phyloP scores from a whole-genome alignment of 2,329 filamentous ascomycete species.

The Chrysoporthe puriensis region DNA sequence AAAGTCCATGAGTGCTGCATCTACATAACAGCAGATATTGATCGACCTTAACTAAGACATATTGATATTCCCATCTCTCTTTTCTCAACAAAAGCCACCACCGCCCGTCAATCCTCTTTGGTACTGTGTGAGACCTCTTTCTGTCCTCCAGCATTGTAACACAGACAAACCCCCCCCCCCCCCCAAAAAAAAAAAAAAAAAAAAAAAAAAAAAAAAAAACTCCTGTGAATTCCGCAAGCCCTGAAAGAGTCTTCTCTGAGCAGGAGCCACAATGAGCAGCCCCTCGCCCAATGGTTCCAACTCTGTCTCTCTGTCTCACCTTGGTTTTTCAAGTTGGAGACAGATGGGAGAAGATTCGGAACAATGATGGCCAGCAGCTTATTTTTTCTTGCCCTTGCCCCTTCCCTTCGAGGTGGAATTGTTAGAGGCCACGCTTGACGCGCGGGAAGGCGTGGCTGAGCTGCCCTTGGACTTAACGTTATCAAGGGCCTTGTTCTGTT shows the following conservation, averaged over 20 bases:
- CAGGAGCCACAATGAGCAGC: not conserved
- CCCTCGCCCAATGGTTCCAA: not conserved
- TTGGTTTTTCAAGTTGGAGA: not conserved
- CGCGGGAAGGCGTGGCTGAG: slow-evolving; percentile 78
- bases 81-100: slow-evolving; percentile 5
- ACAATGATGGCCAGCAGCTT: slow-evolving; percentile 17
- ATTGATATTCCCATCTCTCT: slow-evolving; percentile 5
- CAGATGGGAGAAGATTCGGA: not conserved
- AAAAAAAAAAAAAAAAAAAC: not conserved
- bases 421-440: slow-evolving; percentile 84
- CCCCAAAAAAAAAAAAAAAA: too few relatives aligned
- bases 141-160: not conserved
- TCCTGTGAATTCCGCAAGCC: slow-evolving; percentile 19
- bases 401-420: slow-evolving; percentile 56
- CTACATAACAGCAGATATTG: slow-evolving; percentile 12
- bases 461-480: slow-evolving; percentile 82
- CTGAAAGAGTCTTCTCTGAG: slow-evolving; percentile 11
- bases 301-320: not conserved
- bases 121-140: not conserved
- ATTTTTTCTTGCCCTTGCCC: slow-evolving; percentile 59
- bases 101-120: not conserved
- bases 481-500: slow-evolving; percentile 90
- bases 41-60: slow-evolving; percentile 2
- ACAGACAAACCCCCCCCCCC: not conserved
- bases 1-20: slow-evolving; percentile 18